Base-by-base conservation (phyloP, 495 filamentous ascomycete genomes). In the Halenospora varia region DNA sequence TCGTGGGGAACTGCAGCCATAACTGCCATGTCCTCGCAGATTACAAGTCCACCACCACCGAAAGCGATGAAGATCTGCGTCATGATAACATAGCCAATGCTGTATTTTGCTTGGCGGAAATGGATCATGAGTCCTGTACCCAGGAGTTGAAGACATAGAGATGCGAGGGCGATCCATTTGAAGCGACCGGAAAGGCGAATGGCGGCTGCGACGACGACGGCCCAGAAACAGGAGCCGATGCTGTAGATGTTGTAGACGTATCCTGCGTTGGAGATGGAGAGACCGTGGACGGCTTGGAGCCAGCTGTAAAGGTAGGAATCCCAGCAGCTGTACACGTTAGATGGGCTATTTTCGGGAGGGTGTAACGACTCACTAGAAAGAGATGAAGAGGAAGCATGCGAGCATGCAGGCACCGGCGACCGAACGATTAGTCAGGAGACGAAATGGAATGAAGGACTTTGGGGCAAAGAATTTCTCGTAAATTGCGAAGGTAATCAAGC, bases 21-120 rank as follows among this genome's bases (percentile, higher is more conserved):
- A 62, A 81, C 75, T 2, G 86, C 83, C 18, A 89, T 79, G 62
- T 90, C 80, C 60, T 82, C 79, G 59, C 71, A 73, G 62, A 90
- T 82, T 53, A 88, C 81, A 20, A 77, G 69, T 18, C 71, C 70
- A 26, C 77, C 77, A 23, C 84, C 87, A 15, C 75, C 74, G 53
- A 92, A 80, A 25, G 88, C 83, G 63, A 90, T 88, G 70, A 90
- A 84, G 65, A 91, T 87, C 70, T 90, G 87, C 62, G 81, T 85
- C 83, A 89, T 88, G 70, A 90, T 73, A 22, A 91, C 70, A 67
- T 85, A 89, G 17, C 83, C 86, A 48, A 89, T 74, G 51, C 76
- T 65, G 18, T 69, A 67, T 42, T 78, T 73, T 2, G 75, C 69
- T 56, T 80, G 70, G 46, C 87, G 82, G 71, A 88, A 90, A 52